Percentiles rank a stretch among this genome's conserved stretches.
These are phyloP conservation scores for Ambrosia hybrid DNA, from an alignment of 140 eudicot species.

Conservation along the genomic window DNA sequence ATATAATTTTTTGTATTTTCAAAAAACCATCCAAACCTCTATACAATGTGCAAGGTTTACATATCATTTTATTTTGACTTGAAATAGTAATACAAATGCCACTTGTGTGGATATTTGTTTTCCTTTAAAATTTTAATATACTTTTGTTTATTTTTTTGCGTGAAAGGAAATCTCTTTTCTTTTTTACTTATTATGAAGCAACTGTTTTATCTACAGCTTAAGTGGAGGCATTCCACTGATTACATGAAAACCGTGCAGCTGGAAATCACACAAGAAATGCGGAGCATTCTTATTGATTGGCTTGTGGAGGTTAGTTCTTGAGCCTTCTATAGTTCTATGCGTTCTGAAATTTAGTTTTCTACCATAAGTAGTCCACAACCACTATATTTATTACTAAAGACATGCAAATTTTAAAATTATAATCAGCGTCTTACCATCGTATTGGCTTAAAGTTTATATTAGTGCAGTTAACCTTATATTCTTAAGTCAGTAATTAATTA, in stretches of 20 bases:
- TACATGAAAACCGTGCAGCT: constrained; percentile 76
- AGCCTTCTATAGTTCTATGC: neutral
- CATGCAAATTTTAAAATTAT: neutral
- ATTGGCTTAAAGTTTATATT: constrained; percentile 5
- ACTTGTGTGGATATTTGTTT: constrained; percentile 11
- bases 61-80: neutral
- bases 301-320: constrained; percentile 83
- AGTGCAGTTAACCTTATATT: neutral
- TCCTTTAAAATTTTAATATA: neutral
- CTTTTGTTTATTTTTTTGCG: neutral
- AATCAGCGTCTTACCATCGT: neutral
- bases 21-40: constrained; percentile 6
- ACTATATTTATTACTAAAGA: neutral
- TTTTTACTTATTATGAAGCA: constrained; percentile 7
- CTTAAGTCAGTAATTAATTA: constrained; percentile 7
- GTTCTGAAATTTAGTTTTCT: constrained; percentile 11
- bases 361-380: constrained; percentile 8
- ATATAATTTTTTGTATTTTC: neutral
- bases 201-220: constrained; percentile 52
- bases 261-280: constrained; percentile 74
- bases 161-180: neutral
- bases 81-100: neutral
- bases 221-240: constrained; percentile 57
- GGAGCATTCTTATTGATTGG: constrained; percentile 88
- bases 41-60: neutral